Base-by-base conservation (phyloP, 805 yeast species). In the Saccharomycopsis oosterbeekiorum region DNA sequence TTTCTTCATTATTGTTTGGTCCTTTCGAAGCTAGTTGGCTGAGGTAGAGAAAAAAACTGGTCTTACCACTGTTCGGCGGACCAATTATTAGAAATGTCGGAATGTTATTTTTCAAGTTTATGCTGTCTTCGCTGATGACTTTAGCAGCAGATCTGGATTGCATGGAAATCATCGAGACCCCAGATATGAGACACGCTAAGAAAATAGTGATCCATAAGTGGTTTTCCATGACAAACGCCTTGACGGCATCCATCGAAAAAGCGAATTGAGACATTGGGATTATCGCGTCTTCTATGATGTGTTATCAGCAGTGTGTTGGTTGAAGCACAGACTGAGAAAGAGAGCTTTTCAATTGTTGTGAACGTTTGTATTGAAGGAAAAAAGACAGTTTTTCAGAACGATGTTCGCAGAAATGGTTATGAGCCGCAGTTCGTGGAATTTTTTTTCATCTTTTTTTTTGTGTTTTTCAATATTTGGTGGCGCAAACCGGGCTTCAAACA, bases 1-100 rank as follows among this genome's bases (percentile, higher is more conserved):
- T 29, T 10, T 24, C 37, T 15, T 56, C 50, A 17, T 37, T 3
- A 67, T 73, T 1, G 37, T 55, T 51, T n/a, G 24, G 17, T 15
- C 47, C 40, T 9, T n/a, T 37, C 26, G 24, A 36, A 50, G 57
- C 60, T 19, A 51, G 36, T 21, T 51, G 56, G 17, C 55, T 19
- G 8, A 58, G 47, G 15, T 60, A 61, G n/a, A 57, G 63, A 67
- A 73, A 86, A 39, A 87, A 74, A 1, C 81, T 66, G 5, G 94
- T 86, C 70, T 88, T 88, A 4, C 94, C 94, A 42, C 83, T 73
- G 42, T 78, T 77, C 15, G 83, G 78, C 39, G 86, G 83, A 0
- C 96, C 96, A 39, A 82, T 76, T 29, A 88, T 78, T 57, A 87
- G 73, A 65, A 83, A 80, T 1, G 88, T 80, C 9, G 89, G 88